phyloP scores from a whole-genome alignment of 73 alveolate species.

The Diophrys appendiculata region DNA sequence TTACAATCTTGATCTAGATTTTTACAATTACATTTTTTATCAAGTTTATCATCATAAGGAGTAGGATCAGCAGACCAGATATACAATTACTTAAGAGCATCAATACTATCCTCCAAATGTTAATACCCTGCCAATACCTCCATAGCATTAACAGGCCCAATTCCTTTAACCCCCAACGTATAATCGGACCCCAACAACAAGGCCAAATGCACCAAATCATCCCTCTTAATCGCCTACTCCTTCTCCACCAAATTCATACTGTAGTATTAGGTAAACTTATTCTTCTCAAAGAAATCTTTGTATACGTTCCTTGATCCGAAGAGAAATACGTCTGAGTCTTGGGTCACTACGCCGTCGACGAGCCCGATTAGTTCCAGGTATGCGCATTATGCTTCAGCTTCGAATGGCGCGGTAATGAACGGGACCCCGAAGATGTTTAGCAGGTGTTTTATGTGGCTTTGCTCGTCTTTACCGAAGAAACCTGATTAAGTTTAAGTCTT shows the following conservation, averaged over 20 bases:
- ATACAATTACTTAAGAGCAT: no score
- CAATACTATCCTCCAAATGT: no score
- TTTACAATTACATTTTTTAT: no score
- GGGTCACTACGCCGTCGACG: conserved; percentile 77
- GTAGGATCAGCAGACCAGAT: no score
- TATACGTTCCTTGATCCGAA: conserved; percentile 74
- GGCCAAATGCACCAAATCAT: conserved; percentile 64
- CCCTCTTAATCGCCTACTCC: conserved; percentile 73
- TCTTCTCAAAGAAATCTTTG: conserved; percentile 64
- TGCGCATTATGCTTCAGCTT: conserved; percentile 88
- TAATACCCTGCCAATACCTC: no score
- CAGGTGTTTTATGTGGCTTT: conserved; percentile 60
- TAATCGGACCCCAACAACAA: conserved; percentile 79
- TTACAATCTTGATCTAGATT: no score
- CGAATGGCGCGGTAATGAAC: conserved; percentile 80
- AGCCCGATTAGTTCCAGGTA: conserved; percentile 51
- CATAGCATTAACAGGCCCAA: conserved; percentile 82
- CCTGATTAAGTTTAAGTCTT: conserved; percentile 19
- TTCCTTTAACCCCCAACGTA: conserved; percentile 79
- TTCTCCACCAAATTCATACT: conserved; percentile 38
- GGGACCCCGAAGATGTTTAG: conserved; percentile 75
- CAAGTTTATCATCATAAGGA: no score
- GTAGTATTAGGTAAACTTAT: conserved; percentile 36
- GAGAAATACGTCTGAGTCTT: conserved; percentile 75
- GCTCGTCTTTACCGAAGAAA: conserved; percentile 44